These are phyloP conservation scores for Candida ponderosae DNA, from an alignment of 805 yeast species.

Conservation along the genomic window DNA sequence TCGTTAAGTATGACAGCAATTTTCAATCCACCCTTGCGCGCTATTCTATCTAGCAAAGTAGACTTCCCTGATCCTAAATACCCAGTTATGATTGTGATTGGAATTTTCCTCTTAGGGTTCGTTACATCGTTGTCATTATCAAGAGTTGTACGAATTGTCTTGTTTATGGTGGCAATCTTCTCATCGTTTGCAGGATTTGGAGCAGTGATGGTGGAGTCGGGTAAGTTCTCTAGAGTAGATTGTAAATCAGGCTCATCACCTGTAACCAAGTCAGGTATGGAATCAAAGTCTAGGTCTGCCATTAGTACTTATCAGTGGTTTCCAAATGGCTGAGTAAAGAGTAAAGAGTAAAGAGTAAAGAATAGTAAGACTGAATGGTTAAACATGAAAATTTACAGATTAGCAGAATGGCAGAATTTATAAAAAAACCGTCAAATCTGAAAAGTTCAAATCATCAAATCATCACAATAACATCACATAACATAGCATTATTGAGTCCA, in stretches of 20 bases:
- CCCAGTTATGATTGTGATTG: constrained; percentile 90
- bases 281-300: constrained; percentile 3
- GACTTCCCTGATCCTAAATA: constrained; percentile 94
- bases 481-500: too few species aligned
- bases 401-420: too few species aligned
- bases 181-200: constrained; percentile 5
- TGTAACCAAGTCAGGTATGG: constrained; percentile 19
- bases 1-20: constrained; percentile 90
- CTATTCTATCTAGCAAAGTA: constrained; percentile 70
- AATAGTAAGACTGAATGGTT: too few species aligned
- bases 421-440: too few species aligned
- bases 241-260: constrained; percentile 16
- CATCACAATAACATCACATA: too few species aligned
- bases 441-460: too few species aligned
- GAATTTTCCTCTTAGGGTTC: constrained; percentile 50
- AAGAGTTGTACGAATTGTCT: constrained; percentile 7
- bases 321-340: too few species aligned
- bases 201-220: constrained; percentile 8
- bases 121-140: constrained; percentile 1
- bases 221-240: constrained; percentile 7
- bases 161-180: constrained; percentile 8
- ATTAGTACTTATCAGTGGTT: too few species aligned
- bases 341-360: too few species aligned
- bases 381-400: too few species aligned
- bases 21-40: constrained; percentile 59